Conservation (phyloP, 2,329 filamentous ascomycete species). For the Ophiosphaerella korrae region DNA sequence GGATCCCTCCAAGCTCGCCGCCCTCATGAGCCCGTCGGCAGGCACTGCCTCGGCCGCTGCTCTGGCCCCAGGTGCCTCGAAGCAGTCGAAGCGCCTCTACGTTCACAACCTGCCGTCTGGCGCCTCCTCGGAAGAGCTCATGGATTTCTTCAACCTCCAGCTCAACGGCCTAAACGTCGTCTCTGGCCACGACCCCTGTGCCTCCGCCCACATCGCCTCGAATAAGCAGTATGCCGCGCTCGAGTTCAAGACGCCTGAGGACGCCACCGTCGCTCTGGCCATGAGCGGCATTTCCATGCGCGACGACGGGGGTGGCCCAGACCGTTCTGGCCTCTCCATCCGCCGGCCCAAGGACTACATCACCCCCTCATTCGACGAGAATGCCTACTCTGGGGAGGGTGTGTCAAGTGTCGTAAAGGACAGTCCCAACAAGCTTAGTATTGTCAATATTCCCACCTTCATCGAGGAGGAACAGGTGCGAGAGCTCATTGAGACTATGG, state of each 20-base stretch:
- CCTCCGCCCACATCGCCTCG: conserved; percentile 79
- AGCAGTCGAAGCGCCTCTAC: conserved; percentile 91
- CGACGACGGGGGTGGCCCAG: conserved; percentile 57
- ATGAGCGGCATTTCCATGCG: conserved; percentile 90
- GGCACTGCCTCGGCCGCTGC: conserved; percentile 73
- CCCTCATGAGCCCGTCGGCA: conserved; percentile 90
- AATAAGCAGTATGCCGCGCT: conserved; percentile 82
- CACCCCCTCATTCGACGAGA: conserved; percentile 71
- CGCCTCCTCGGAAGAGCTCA: conserved; percentile 75
- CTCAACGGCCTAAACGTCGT: conserved; percentile 96
- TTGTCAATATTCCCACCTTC: conserved; percentile 86
- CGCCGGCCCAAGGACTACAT: conserved; percentile 96
- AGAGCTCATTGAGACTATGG: conserved; percentile 88
- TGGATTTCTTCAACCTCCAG: conserved; percentile 92
- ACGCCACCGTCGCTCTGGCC: conserved; percentile 89
- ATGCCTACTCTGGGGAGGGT: conserved; percentile 74
- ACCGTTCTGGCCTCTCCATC: conserved; percentile 69
- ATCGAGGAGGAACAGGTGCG: conserved; percentile 90
- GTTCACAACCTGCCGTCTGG: conserved; percentile 78
- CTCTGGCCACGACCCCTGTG: conserved; percentile 80
- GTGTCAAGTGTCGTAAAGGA: conserved; percentile 84
- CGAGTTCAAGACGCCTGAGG: conserved; percentile 85
- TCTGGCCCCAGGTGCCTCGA: conserved; percentile 88
- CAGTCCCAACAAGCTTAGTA: conserved; percentile 91
- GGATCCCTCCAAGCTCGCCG: conserved; percentile 91